Percentiles rank a stretch among this genome's conserved stretches.
phyloP scores from a whole-genome alignment of 2,329 filamentous ascomycete genomes.

The Aureobasidium vineae region DNA sequence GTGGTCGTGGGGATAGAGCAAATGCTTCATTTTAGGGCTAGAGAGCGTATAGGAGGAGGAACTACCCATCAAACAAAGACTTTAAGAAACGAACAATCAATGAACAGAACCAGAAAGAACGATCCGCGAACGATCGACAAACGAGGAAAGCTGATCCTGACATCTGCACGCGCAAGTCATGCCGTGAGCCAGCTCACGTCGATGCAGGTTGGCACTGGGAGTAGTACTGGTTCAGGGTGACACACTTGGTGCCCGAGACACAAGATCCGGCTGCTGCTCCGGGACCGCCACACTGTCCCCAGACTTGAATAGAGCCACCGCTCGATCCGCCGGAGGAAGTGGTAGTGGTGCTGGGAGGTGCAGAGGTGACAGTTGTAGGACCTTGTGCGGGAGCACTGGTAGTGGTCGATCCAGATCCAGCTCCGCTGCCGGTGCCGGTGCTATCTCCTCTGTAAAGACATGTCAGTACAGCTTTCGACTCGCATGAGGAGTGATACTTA shows the following conservation, averaged over 20 bases:
- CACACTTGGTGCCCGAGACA: constrained; percentile 8
- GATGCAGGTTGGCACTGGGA: constrained; percentile 9
- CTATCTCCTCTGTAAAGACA: neutral
- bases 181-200: no score
- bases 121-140: no score
- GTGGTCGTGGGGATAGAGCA: no score
- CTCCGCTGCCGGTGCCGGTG: neutral
- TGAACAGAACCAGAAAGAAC: no score
- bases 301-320: neutral
- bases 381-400: neutral
- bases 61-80: no score
- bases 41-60: no score
- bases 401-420: neutral
- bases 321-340: neutral
- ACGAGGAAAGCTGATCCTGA: no score
- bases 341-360: neutral
- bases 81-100: no score
- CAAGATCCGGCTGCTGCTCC: neutral
- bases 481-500: neutral
- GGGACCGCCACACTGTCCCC: neutral
- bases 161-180: no score
- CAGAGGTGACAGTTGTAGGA: neutral
- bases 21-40: no score
- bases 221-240: constrained; percentile 1
- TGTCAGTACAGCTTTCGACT: neutral